Conservation (phyloP, 2,329 filamentous ascomycete genomes). For the Podosphaera xanthii region DNA sequence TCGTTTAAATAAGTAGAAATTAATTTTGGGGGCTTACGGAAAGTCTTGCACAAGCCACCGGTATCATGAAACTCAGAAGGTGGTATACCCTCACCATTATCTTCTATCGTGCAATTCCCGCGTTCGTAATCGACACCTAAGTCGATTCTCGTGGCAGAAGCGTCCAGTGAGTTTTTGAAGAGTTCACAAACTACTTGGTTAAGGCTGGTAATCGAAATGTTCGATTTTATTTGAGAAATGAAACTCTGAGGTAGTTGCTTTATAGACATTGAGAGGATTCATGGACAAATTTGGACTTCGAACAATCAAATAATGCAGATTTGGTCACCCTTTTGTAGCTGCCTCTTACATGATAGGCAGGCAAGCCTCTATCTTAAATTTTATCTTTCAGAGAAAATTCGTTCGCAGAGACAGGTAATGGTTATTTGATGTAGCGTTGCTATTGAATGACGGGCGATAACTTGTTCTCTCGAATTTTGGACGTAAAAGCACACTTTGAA, state of each 20-base stretch:
- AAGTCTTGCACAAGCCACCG: constrained; percentile 49
- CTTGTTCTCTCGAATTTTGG: too few relatives aligned
- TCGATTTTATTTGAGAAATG: constrained; percentile 63
- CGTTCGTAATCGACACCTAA: constrained; percentile 51
- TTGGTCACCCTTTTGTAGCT: too few relatives aligned
- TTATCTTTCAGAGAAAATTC: too few relatives aligned
- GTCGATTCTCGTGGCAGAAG: constrained; percentile 42
- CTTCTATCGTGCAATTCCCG: constrained; percentile 60
- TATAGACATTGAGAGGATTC: constrained; percentile 27
- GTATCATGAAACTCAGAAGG: constrained; percentile 45
- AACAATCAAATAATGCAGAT: too few relatives aligned
- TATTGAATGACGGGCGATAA: too few relatives aligned
- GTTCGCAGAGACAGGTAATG: too few relatives aligned
- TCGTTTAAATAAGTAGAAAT: constrained; percentile 3
- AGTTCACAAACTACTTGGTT: constrained; percentile 49
- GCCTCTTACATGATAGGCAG: too few relatives aligned
- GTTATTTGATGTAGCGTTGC: too few relatives aligned
- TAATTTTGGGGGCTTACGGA: constrained; percentile 31
- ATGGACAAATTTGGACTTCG: too few relatives aligned
- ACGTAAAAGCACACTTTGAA: too few relatives aligned
- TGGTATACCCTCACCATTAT: constrained; percentile 60
- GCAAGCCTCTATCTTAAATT: too few relatives aligned
- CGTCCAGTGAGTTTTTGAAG: constrained; percentile 68
- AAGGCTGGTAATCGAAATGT: constrained; percentile 53
- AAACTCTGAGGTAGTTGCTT: constrained; percentile 46